Evolutionary conservation across 495 filamentous ascomycete genomes (phyloP), one percentile per base, ranked within the genome.

Genomic region (Pseudevernia furfuracea): DNA sequence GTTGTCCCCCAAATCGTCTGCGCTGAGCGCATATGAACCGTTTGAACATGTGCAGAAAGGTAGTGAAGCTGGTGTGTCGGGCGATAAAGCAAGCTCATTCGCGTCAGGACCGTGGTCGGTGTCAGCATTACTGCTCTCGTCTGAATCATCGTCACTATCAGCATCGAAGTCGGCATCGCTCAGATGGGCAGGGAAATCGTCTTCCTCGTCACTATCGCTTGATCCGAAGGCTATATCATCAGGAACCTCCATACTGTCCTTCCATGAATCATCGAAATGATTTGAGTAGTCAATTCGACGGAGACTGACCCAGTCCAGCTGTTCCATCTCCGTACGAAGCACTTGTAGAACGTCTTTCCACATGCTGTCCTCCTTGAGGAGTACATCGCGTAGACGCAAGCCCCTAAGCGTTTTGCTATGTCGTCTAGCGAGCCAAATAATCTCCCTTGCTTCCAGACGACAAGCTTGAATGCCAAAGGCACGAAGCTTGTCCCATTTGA

Each of bases 401-500:
- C 84, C 84, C 57, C 78, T 78, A 4, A 90, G 75, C 23, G 76
- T 79, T 14, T 75, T 75, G 25, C 79, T 72, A 66, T 89, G 85
- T 14, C 85, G 80, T 39, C 80, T 75, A 11, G 81, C 74, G 0
- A 90, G 71, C 4, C 71, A 67, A 58, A 86, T 82, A 21, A 89
- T 81, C 69, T 89, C 87, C 0, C 81, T 74, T 0, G 82, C 80
- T 37, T 79, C 64, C 7, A 90, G 72, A 32, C 78, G 76, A 87
- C 87, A 89, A 36, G 80, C 78, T 68, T 87, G 82, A 41, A 90
- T 80, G 25, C 86, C 85, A 57, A 90, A 80, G 2, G 84, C 84
- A 41, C 82, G 77, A 1, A 89, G 77, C 6, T 80, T 80, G 55
- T 82, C 79, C 83, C 85, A 87, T 23, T 78, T 78, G 4, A 87